A percentile compares a stretch with the other conserved stretches of the same genome.
Evolutionary conservation across 805 yeast genomes (phyloP).

Genomic region (Candida coquimbonensis): DNA sequence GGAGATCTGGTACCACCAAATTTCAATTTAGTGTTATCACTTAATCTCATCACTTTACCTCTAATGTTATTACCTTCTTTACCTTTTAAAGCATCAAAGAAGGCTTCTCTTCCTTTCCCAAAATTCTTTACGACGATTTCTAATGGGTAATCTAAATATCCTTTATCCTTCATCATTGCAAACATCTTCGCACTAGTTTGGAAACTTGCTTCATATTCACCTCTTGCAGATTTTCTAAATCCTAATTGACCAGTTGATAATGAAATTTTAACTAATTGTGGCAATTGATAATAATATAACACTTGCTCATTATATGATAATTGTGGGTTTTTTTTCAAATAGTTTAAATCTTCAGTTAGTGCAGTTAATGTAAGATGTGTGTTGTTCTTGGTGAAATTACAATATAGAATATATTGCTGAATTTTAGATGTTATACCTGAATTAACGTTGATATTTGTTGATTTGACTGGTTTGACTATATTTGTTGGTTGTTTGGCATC

Average conservation of each 20-base stretch:
- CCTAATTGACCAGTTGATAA: constrained; percentile 83
- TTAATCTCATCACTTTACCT: constrained; percentile 57
- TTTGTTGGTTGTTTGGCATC: constrained; percentile 1
- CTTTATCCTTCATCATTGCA: constrained; percentile 58
- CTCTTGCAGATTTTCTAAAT: constrained; percentile 81
- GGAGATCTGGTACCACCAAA: constrained; percentile 93
- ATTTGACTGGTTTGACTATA: constrained; percentile 3
- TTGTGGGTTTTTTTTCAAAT: constrained; percentile 46
- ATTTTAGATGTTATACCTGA: constrained; percentile 21
- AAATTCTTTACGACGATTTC: constrained; percentile 77
- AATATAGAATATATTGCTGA: constrained; percentile 69
- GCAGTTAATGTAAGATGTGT: constrained; percentile 72
- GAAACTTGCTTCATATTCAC: constrained; percentile 89
- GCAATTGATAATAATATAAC: constrained; percentile 69
- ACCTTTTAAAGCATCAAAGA: constrained; percentile 76
- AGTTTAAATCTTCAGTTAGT: constrained; percentile 58
- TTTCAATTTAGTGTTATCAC: constrained; percentile 76
- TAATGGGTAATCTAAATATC: constrained; percentile 49
- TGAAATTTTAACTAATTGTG: constrained; percentile 63
- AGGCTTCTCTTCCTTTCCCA: constrained; percentile 88
- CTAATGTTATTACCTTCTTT: constrained; percentile 76
- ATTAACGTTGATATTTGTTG: no score
- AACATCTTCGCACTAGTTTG: constrained; percentile 75
- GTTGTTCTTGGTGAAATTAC: constrained; percentile 74
- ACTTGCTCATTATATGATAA: constrained; percentile 62